Base-by-base conservation (phyloP, 2,329 filamentous ascomycete genomes). In the Fusarium vanettenii region DNA sequence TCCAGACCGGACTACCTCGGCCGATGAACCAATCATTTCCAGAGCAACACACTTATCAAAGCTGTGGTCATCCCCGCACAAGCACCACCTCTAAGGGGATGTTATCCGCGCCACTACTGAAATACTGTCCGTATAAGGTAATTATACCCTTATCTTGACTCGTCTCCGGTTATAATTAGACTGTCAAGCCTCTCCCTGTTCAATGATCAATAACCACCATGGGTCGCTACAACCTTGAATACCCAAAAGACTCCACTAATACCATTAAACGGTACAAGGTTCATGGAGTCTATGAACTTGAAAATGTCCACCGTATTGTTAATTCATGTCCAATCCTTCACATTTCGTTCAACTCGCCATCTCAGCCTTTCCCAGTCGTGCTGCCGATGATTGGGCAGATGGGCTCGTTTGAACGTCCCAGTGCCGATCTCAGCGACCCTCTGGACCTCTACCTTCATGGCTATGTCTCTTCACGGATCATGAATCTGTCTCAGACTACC, bases 341-440 rank as follows among this genome's bases (percentile, higher is more conserved):
- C 83, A 91, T 97, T 75, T 95, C 94, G 65, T 97, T 97, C 86
- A 90, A 88, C 59, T 83, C 87, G 6, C 85, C 88, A 0, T 83
- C 86, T 50, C 89, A 91, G 52, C 92, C 92, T 0, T 97, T 95
- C 78, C 94, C 94, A 2, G 89, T 91, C 50, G 91, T 92, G 60
- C 87, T 97, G 1, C 95, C 95, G 60, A 97, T 97, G 94, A 94
- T 97, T 77, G 94, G 94, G 52, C 91, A 94, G 76, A 92, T 97
- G 87, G 93, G 91, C 3, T 93, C 92, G 14, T 97, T 92, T 80
- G 86, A 87, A 2, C 84, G 86, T 0, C 92, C 92, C 2, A 92
- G 89, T 66, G 87, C 90, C 16, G 86, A 87, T 55, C 81, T 89
- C n/a, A 87, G 89, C 50, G 91, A 95, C 68, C 90, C 92, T 0